Conservation (phyloP, 768 basidiomycete genomes). For the Leccinum obscurum region DNA sequence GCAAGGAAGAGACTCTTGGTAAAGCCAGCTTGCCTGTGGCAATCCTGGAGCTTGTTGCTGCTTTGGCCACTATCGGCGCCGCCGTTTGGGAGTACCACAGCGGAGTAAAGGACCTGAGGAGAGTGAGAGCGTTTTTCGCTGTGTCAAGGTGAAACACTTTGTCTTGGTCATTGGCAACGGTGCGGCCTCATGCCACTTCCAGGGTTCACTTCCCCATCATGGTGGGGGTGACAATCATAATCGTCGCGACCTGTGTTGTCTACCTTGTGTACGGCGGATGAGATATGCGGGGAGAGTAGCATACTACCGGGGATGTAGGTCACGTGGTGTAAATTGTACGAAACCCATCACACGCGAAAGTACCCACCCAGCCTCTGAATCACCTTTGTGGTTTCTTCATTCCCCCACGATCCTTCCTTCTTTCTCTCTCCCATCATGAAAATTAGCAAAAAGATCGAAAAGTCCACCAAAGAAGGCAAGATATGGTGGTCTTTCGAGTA, state of each 20-base stretch:
- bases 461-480: slow-evolving; percentile 81
- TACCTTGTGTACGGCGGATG: slow-evolving; percentile 39
- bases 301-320: slow-evolving; percentile 4
- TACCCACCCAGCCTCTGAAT: slow-evolving; percentile 22
- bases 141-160: slow-evolving; percentile 49
- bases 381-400: slow-evolving; percentile 5
- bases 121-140: slow-evolving; percentile 58
- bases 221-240: slow-evolving; percentile 45
- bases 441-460: slow-evolving; percentile 91
- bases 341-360: slow-evolving; percentile 23
- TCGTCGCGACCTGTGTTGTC: slow-evolving; percentile 53
- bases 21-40: slow-evolving; percentile 48
- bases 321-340: slow-evolving; percentile 19
- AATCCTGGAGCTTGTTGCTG: slow-evolving; percentile 51
- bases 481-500: slow-evolving; percentile 99
- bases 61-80: slow-evolving; percentile 52
- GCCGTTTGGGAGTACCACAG: slow-evolving; percentile 68
- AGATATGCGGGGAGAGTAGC: neutral
- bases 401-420: slow-evolving; percentile 24
- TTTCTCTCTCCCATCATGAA: slow-evolving; percentile 58
- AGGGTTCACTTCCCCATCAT: slow-evolving; percentile 57
- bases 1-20: slow-evolving; percentile 25
- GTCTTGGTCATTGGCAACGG: slow-evolving; percentile 5
- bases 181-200: slow-evolving; percentile 6
- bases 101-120: slow-evolving; percentile 55